Conservation (phyloP, 106 monocot species). For the Posidonia australis region DNA sequence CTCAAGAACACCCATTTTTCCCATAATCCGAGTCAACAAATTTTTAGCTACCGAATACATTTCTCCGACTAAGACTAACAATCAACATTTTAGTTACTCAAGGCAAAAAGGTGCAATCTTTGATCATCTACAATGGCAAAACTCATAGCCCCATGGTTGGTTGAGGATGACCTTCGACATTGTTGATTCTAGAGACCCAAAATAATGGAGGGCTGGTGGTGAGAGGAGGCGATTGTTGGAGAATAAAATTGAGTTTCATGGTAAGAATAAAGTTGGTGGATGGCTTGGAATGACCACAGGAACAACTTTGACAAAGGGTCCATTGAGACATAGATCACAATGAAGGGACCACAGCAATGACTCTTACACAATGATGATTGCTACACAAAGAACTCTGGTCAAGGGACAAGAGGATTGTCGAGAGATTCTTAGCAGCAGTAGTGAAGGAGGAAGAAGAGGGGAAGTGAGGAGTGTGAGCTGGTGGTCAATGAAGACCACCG, state of each 20-base stretch:
- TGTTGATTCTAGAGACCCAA: conserved; percentile 1
- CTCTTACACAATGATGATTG: too few species aligned
- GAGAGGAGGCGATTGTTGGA: background rate
- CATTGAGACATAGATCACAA: too few species aligned
- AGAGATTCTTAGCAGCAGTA: too few species aligned
- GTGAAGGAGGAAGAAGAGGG: too few species aligned
- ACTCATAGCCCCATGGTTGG: background rate
- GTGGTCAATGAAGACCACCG: too few species aligned
- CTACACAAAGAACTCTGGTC: too few species aligned
- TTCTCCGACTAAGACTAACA: background rate
- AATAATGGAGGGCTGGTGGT: background rate
- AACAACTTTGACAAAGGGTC: too few species aligned
- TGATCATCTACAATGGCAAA: conserved; percentile 2
- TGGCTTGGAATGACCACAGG: too few species aligned
- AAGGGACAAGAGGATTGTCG: too few species aligned
- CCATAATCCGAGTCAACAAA: background rate
- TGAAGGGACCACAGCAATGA: too few species aligned
- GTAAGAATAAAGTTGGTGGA: too few species aligned
- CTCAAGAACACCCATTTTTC: background rate
- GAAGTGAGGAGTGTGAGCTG: too few species aligned
- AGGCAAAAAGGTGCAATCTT: background rate
- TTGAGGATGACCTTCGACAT: background rate
- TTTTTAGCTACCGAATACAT: background rate
- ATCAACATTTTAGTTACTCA: background rate
- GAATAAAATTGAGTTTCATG: background rate